These are phyloP conservation scores for Plasmodium coatneyi DNA, from an alignment of 169 alveolate genomes.

Conservation along the genomic window DNA sequence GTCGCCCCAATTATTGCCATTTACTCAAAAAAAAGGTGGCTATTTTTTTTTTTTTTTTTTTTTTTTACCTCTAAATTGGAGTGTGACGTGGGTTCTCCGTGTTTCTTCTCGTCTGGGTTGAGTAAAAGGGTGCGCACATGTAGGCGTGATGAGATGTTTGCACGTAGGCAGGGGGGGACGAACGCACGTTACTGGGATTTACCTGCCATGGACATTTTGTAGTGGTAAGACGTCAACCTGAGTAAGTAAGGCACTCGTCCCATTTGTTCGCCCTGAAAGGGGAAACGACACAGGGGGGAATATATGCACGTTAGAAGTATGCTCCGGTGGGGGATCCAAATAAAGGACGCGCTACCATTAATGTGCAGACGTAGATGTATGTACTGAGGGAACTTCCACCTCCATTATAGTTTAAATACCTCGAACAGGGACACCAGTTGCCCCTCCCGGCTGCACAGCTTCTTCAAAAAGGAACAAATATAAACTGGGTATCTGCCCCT, in stretches of 20 bases:
- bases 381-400: not conserved
- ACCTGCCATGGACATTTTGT: constrained; percentile 41
- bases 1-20: not conserved
- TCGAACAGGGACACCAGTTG: constrained; percentile 15
- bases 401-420: constrained; percentile 12
- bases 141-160: not conserved
- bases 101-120: not conserved
- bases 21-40: not conserved
- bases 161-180: not conserved
- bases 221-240: constrained; percentile 23
- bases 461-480: constrained; percentile 61
- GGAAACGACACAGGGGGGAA: not conserved
- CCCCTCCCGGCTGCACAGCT: constrained; percentile 39
- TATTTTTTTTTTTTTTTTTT: not conserved
- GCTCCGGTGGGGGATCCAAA: not conserved
- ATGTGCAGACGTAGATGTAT: not conserved
- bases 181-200: not conserved
- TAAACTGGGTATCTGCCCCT: constrained; percentile 28
- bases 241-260: constrained; percentile 23
- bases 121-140: not conserved
- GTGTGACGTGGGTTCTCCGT: not conserved
- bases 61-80: not conserved
- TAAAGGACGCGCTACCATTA: not conserved
- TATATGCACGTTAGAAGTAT: not conserved
- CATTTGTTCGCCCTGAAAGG: constrained; percentile 45